Evolutionary conservation across 139 green algal species (phyloP).

Genomic region (Auxenochlorella protothecoides): DNA sequence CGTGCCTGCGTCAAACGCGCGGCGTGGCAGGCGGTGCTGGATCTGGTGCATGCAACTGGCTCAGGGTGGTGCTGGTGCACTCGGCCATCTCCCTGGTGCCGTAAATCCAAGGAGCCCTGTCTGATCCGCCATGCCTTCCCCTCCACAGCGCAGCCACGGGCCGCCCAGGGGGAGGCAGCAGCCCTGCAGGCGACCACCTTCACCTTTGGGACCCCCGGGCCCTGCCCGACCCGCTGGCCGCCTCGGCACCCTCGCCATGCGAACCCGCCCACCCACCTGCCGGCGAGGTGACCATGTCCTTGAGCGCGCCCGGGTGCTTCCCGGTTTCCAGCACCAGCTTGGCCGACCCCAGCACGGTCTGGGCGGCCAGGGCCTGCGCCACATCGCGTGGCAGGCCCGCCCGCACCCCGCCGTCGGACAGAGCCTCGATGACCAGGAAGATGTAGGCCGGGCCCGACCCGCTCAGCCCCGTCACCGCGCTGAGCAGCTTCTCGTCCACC

Average conservation of each 20-base stretch:
- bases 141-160: not conserved
- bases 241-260: too few relatives aligned
- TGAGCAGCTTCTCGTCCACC: constrained; percentile 79
- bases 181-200: not conserved
- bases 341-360: constrained; percentile 77
- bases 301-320: constrained; percentile 79
- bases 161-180: not conserved
- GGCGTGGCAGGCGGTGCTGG: too few relatives aligned
- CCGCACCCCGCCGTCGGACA: constrained; percentile 85
- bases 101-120: too few relatives aligned
- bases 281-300: constrained; percentile 86
- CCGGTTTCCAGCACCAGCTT: constrained; percentile 96
- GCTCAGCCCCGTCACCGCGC: constrained; percentile 85
- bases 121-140: too few relatives aligned
- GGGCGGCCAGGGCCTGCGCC: constrained; percentile 33
- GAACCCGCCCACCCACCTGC: constrained; percentile 14
- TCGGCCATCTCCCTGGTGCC: not conserved
- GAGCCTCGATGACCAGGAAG: constrained; percentile 92
- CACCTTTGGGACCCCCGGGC: too few relatives aligned
- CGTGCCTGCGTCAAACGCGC: constrained; percentile 43
- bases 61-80: not conserved
- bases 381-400: constrained; percentile 83
- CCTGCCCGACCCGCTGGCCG: not conserved
- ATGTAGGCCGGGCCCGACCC: constrained; percentile 90
- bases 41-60: not conserved